Base-by-base conservation (phyloP, 306 rosid species). In the Cicer pinnatifidum region DNA sequence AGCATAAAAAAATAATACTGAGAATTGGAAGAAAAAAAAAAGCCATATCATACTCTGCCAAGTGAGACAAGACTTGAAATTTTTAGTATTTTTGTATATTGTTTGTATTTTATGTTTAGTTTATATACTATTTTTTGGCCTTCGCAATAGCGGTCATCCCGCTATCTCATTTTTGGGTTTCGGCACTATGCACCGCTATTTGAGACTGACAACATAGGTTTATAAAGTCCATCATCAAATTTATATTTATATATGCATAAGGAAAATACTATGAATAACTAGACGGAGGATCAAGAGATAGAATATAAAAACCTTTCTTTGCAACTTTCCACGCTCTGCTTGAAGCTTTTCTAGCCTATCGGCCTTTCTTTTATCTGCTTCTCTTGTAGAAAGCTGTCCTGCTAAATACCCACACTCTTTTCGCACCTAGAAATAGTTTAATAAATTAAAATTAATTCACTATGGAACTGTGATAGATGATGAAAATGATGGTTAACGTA, bases 321-420 rank as follows among this genome's bases (percentile, higher is more conserved):
- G 88, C 73, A 88, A 84, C 64, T 53, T 84, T 75, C 10, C 82
- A 60, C 62, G 78, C 67, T 81, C 85, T 52, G 43, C 82, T 81
- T 71, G 80, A 76, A 89, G 86, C 74, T 77, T 83, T 74, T 89
- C 88, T 61, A 85, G 62, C 59, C 54, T 75, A 70, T 73, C 74
- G 13, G 39, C 73, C 78, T 82, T 89, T 84, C 86, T 82, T 71
- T 83, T 82, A 80, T 85, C 89, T 82, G 82, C 85, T 69, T 86
- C 87, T 67, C 71, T 79, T 0, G 88, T 67, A 11, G 84, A 84
- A 81, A 80, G 63, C 48, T 75, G 78, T 37, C 98, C 98, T 2
- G 92, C 81, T 75, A 91, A 74, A 81, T 79, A 87, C 57, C 82
- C 83, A 68, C 98, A 86, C 71, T 91, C 97, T 82, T 79, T 79